Evolutionary conservation across 495 filamentous ascomycete species (phyloP).

Genomic region (Penicillium goetzii): DNA sequence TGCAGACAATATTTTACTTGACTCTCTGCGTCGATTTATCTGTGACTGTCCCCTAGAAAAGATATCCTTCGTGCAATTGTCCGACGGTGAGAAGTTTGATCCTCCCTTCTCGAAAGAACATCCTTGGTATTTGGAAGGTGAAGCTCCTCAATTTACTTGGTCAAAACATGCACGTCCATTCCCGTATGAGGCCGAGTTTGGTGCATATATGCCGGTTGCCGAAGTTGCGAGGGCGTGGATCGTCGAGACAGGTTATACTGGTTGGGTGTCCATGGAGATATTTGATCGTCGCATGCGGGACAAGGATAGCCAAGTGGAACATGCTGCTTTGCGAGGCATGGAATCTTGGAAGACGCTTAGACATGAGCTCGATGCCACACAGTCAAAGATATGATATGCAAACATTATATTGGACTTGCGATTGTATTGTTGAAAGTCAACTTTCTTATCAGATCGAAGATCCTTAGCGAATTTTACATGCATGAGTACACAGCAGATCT

Average conservation of each 20-base stretch:
- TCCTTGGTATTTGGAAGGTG: constrained; percentile 61
- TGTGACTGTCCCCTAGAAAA: constrained; percentile 59
- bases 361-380: neutral
- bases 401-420: neutral
- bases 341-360: constrained; percentile 11
- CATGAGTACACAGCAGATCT: too few species aligned
- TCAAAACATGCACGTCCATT: constrained; percentile 73
- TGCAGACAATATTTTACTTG: constrained; percentile 54
- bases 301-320: constrained; percentile 29
- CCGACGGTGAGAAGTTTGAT: constrained; percentile 66
- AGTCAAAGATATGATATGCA: neutral
- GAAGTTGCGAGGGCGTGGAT: constrained; percentile 55
- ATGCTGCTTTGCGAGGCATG: constrained; percentile 28
- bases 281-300: constrained; percentile 69
- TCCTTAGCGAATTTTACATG: too few species aligned
- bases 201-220: constrained; percentile 64
- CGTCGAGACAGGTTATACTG: constrained; percentile 62
- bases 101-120: constrained; percentile 64
- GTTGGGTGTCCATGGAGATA: constrained; percentile 74
- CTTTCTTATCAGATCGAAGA: too few species aligned
- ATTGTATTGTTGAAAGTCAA: neutral
- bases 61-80: constrained; percentile 75
- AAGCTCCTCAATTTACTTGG: constrained; percentile 75
- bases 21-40: constrained; percentile 59
- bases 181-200: constrained; percentile 63